These are phyloP conservation scores for Botrytis aclada DNA, from an alignment of 2,329 filamentous ascomycete species.

Conservation along the genomic window DNA sequence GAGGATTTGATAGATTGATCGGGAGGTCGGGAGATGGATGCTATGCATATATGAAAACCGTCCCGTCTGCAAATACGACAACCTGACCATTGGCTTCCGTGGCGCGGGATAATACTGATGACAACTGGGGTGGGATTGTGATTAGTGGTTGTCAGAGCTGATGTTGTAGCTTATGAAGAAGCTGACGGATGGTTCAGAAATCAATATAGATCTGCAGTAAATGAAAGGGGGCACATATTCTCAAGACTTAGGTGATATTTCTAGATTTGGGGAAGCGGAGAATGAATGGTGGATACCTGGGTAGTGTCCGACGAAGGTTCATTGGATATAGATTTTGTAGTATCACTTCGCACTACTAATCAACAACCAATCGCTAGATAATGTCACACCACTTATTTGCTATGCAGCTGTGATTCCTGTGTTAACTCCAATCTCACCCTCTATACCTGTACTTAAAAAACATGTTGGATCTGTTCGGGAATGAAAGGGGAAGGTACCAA, in stretches of 20 bases:
- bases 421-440: not conserved
- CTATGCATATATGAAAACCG: not conserved
- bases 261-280: no score
- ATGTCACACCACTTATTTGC: not conserved
- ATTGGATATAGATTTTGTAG: not conserved
- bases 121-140: not conserved
- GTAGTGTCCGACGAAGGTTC: not conserved
- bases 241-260: not conserved
- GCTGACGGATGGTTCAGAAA: not conserved
- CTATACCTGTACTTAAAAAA: not conserved
- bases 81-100: not conserved
- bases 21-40: not conserved
- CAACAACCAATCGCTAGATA: not conserved
- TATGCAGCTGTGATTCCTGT: not conserved
- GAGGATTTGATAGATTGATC: slow-evolving; percentile 3
- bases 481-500: not conserved
- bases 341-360: not conserved
- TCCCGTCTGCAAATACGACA: slow-evolving; percentile 8
- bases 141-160: not conserved
- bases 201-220: not conserved
- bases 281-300: not conserved
- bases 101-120: slow-evolving; percentile 9
- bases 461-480: not conserved
- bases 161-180: not conserved
- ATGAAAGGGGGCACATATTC: not conserved